Percentiles rank a stretch among this genome's conserved stretches.
Conservation (phyloP, 495 filamentous ascomycete genomes). For the Entonaema liquescens region DNA sequence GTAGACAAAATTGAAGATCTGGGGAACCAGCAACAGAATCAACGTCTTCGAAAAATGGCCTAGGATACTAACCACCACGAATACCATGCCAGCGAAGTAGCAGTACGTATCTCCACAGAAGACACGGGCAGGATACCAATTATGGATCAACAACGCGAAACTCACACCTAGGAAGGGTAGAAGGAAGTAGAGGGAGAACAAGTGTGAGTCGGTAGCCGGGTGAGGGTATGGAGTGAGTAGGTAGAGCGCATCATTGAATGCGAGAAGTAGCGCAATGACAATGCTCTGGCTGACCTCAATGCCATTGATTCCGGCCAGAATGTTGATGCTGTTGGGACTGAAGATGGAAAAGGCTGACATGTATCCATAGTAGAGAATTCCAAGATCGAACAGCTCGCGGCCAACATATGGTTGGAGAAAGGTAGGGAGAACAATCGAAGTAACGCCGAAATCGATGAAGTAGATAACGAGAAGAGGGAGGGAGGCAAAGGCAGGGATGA, state of each 20-base stretch:
- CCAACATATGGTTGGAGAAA: constrained; percentile 85
- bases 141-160: constrained; percentile 84
- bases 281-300: constrained; percentile 96
- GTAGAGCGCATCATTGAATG: constrained; percentile 83
- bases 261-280: constrained; percentile 83
- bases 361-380: constrained; percentile 92
- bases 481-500: constrained; percentile 93
- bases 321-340: constrained; percentile 98
- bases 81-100: constrained; percentile 99
- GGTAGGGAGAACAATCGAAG: constrained; percentile 87
- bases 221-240: constrained; percentile 84
- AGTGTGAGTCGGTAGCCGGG: constrained; percentile 92
- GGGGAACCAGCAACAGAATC: constrained; percentile 87
- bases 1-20: constrained; percentile 96
- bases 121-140: constrained; percentile 94
- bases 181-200: constrained; percentile 94
- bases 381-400: constrained; percentile 80
- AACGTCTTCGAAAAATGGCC: constrained; percentile 99
- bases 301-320: constrained; percentile 95
- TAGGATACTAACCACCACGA: constrained; percentile 94
- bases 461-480: constrained; percentile 97
- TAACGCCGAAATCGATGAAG: constrained; percentile 96
- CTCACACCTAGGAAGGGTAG: constrained; percentile 95
- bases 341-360: constrained; percentile 97
- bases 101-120: constrained; percentile 99